Evolutionary conservation across 1,139 yeast genomes (phyloP).

Genomic region (Taphrina confusa): DNA sequence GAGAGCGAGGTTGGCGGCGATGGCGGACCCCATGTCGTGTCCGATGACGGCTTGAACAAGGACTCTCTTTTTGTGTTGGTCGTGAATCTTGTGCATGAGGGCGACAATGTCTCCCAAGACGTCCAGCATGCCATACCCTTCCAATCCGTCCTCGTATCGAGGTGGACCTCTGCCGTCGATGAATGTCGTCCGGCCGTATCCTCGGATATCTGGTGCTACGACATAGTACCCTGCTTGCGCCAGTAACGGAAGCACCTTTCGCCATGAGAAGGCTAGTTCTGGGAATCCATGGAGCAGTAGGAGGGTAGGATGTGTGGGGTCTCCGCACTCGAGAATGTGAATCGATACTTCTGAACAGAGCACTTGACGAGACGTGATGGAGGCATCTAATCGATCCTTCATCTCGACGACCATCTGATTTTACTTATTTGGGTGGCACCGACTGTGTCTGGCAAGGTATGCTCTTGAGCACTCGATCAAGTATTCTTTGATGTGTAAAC

Average conservation of each 20-base stretch:
- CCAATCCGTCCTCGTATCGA: slow-evolving; percentile 1
- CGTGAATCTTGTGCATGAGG: not conserved
- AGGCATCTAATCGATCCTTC: not conserved
- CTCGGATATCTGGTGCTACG: slow-evolving; percentile 22
- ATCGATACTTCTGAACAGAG: not conserved
- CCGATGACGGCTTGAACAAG: slow-evolving; percentile 10
- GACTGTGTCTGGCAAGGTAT: too few relatives aligned
- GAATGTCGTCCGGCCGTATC: slow-evolving; percentile 23
- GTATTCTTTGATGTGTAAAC: too few relatives aligned
- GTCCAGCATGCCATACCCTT: slow-evolving; percentile 15
- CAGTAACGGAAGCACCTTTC: slow-evolving; percentile 23
- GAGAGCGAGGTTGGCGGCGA: slow-evolving; percentile 16
- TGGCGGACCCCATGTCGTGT: slow-evolving; percentile 29
- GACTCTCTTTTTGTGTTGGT: not conserved
- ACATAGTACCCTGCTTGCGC: slow-evolving; percentile 21
- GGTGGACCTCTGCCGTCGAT: not conserved
- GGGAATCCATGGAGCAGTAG: slow-evolving; percentile 32
- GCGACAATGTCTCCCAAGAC: not conserved
- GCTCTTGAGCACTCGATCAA: not conserved
- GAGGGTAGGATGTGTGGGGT: not conserved
- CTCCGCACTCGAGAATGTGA: slow-evolving; percentile 23
- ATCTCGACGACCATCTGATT: too few relatives aligned
- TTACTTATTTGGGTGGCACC: too few relatives aligned
- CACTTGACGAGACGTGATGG: slow-evolving; percentile 11
- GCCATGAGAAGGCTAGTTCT: slow-evolving; percentile 28